Base-by-base conservation (phyloP, 2,329 filamentous ascomycete species). In the Scedosporium apiospermum region DNA sequence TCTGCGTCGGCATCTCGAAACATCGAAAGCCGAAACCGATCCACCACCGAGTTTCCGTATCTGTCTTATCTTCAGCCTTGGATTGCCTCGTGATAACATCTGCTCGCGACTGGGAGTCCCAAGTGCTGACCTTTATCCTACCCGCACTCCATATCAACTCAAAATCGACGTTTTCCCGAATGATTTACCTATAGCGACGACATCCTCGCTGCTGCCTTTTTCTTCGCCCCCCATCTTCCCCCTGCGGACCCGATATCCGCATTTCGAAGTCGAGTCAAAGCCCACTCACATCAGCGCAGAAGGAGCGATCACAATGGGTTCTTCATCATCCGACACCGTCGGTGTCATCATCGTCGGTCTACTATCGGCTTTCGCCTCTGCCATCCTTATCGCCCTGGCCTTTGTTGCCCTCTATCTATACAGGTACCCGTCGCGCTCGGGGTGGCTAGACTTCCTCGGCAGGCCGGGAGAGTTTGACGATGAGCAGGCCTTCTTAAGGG, bases 391-490 rank as follows among this genome's bases (percentile, higher is more conserved):
- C 63, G 86, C 89, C 63, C 72, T 92, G 63, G 63, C 62, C 57
- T 61, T 67, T 18, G 57, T 61, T 44, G 76, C 91, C 70, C 84
- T 96, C 71, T 96, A 95, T 76, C 95, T 96, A 78, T 91, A 65
- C 46, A 58, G 63, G 16, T 46, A 61, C 51, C 63, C 64, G n/a
- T 61, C 62, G 49, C 62, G 60, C 42, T 61, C 62, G 41, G 44
- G 55, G 21, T 65, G 62, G 63, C 84, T 99, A 68, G 95, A 99
- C 77, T 88, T 93, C 66, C 88, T 99, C 74, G 92, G 92, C 57
- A 84, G 93, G 64, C 95, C 95, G 0, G 95, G 95, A 69, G 95
- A 98, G 77, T 99, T 92, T 74, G 95, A 99, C 73, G 95, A 99
- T 76, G 95, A 98, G 75, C 93, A 98, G 77, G 90, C 91, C 10